phyloP scores from a whole-genome alignment of 2,329 filamentous ascomycete genomes.

The Aspergillus aculeatus region DNA sequence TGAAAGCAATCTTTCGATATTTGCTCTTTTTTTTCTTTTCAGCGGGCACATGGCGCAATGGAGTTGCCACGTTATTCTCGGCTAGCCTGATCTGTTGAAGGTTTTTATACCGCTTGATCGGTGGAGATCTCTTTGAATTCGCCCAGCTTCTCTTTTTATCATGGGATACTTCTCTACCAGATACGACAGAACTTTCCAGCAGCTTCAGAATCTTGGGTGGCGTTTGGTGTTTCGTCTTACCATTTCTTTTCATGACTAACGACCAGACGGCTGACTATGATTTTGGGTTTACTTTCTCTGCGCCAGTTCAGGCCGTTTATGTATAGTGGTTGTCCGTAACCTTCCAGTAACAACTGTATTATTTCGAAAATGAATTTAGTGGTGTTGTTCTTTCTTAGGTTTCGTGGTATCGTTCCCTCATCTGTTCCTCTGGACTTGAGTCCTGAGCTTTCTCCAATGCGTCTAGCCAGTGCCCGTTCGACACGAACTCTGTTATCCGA shows the following conservation, averaged over 20 bases:
- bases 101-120: constrained; percentile 15
- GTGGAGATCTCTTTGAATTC: neutral
- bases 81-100: constrained; percentile 11
- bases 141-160: neutral
- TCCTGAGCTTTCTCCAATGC: too few species aligned
- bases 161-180: neutral
- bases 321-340: constrained; percentile 28
- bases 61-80: constrained; percentile 24
- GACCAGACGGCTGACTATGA: constrained; percentile 18
- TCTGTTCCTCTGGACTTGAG: neutral
- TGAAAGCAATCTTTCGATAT: constrained; percentile 4
- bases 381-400: neutral
- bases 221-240: constrained; percentile 18
- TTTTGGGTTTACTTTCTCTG: neutral
- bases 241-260: constrained; percentile 13
- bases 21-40: constrained; percentile 8
- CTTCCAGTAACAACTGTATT: constrained; percentile 30
- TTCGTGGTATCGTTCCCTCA: neutral
- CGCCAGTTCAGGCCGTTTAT: constrained; percentile 13
- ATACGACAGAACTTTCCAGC: constrained; percentile 2
- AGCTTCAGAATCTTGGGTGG: neutral
- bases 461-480: neutral
- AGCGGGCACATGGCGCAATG: constrained; percentile 22
- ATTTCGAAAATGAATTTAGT: constrained; percentile 22
- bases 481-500: neutral